phyloP scores from a whole-genome alignment of 768 basidiomycete genomes.

The Zangia roseola region DNA sequence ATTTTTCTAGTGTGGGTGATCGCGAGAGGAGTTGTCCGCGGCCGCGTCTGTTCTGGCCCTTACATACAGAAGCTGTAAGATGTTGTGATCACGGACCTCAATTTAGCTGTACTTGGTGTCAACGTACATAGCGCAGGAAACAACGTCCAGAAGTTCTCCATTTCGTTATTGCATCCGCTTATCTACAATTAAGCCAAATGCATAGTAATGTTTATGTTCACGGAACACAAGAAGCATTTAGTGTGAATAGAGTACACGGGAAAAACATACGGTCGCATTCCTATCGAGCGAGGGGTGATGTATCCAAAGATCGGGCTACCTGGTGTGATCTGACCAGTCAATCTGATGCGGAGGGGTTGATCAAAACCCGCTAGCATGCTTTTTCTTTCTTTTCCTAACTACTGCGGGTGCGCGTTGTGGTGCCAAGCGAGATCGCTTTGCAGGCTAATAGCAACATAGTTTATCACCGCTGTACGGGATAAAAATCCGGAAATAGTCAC shows the following conservation, averaged over 20 bases:
- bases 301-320: background rate
- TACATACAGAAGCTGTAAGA: background rate
- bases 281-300: background rate
- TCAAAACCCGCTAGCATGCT: background rate
- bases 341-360: background rate
- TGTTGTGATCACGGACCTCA: conserved; percentile 20
- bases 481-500: conserved; percentile 31
- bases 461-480: conserved; percentile 21
- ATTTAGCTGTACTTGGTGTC: conserved; percentile 24
- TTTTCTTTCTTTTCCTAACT: conserved; percentile 7
- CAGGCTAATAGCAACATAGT: conserved; percentile 16
- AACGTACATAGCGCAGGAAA: conserved; percentile 11
- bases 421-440: conserved; percentile 10
- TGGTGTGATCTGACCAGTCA: background rate
- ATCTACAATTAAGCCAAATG: conserved; percentile 27
- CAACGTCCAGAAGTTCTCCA: conserved; percentile 9
- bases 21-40: background rate
- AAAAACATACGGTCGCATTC: conserved; percentile 1
- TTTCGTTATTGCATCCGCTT: conserved; percentile 15
- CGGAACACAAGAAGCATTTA: conserved; percentile 10
- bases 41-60: background rate
- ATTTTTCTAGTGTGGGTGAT: background rate
- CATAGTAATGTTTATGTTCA: conserved; percentile 16
- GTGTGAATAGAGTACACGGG: conserved; percentile 16
- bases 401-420: conserved; percentile 2